phyloP scores from a whole-genome alignment of 768 basidiomycete genomes.

The Russula griseocarnosa region DNA sequence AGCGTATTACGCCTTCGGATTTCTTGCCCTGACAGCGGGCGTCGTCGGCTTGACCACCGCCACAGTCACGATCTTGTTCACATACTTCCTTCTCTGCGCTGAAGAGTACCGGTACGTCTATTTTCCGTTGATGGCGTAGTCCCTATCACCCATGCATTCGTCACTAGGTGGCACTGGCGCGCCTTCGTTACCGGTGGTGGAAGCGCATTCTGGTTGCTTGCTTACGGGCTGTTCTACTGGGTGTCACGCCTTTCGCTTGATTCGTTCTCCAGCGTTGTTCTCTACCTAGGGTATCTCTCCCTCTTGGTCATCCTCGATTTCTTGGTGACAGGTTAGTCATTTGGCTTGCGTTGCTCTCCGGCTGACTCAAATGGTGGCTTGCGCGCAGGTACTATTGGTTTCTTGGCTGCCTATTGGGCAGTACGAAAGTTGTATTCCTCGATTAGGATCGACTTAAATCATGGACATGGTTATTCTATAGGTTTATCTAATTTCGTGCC shows the following conservation, averaged over 20 bases:
- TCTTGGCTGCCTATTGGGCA: slow-evolving; percentile 89
- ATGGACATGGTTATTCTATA: neutral
- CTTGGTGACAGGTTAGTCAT: slow-evolving; percentile 69
- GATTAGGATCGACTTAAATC: slow-evolving; percentile 63
- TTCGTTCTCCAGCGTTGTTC: slow-evolving; percentile 70
- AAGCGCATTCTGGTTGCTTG: slow-evolving; percentile 85
- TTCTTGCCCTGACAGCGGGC: slow-evolving; percentile 79
- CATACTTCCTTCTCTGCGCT: slow-evolving; percentile 88
- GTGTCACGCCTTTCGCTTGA: slow-evolving; percentile 79
- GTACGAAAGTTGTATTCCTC: slow-evolving; percentile 76
- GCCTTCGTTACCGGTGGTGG: slow-evolving; percentile 90
- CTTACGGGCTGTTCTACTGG: slow-evolving; percentile 89
- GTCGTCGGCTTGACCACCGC: slow-evolving; percentile 85
- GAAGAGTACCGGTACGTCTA: slow-evolving; percentile 81
- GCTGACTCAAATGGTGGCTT: slow-evolving; percentile 9
- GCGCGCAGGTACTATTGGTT: slow-evolving; percentile 81
- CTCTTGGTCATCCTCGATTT: slow-evolving; percentile 82
- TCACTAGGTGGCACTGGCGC: slow-evolving; percentile 89
- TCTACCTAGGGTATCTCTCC: slow-evolving; percentile 89
- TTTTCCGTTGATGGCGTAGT: neutral
- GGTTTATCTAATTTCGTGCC: neutral
- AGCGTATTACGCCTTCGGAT: slow-evolving; percentile 95
- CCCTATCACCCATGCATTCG: slow-evolving; percentile 12
- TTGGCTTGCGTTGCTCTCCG: slow-evolving; percentile 7
- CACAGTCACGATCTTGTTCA: slow-evolving; percentile 83